Evolutionary conservation across 768 basidiomycete species (phyloP), one percentile per base, ranked within the genome.

Genomic region (Auriscalpium vulgare): DNA sequence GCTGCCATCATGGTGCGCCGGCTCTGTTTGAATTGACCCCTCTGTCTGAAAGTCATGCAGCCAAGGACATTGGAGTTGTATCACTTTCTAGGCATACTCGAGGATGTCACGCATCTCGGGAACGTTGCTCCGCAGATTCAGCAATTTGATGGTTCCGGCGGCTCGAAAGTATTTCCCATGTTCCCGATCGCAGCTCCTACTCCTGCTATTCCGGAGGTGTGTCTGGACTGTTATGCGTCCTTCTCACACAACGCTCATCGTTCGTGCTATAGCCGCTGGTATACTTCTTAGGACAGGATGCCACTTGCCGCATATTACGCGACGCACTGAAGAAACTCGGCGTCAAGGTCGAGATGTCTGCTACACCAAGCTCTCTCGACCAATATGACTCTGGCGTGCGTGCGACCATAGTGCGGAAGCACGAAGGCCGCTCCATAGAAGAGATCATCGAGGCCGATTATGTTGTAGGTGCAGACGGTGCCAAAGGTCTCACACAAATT

Each of bases 401-500:
- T 43, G 29, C 43, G 13, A 44, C 21, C 11, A 21, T 51, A 8
- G 10, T 10, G 11, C 37, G 44, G 40, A 2, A 44, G 13, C n/a
- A 11, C 10, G 21, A 45, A 3, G 40, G 40, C 14, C 13, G 14
- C 13, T 13, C 13, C 40, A 43, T 4, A 14, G 29, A 23, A 14
- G 50, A 56, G 43, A 35, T 13, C 13, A 17, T 56, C 3, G 10
- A 8, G 29, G 56, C 45, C 29, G 37, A 19, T 9, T 56, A 38
- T 14, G 16, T 56, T 13, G 35, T 56, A 14, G 56, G 56, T 11
- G 44, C 56, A 9, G 56, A 56, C 40, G 56, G 56, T 6, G 56
- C 50, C 7, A 51, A 47, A 52, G 56, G 56, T 56, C 19, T 17
- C 37, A 21, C 21, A 3, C 3, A 34, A n/a, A 17, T 43, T 17